These are phyloP conservation scores for Aspergillus clavatus DNA, from an alignment of 2,329 filamentous ascomycete genomes.

Conservation along the genomic window DNA sequence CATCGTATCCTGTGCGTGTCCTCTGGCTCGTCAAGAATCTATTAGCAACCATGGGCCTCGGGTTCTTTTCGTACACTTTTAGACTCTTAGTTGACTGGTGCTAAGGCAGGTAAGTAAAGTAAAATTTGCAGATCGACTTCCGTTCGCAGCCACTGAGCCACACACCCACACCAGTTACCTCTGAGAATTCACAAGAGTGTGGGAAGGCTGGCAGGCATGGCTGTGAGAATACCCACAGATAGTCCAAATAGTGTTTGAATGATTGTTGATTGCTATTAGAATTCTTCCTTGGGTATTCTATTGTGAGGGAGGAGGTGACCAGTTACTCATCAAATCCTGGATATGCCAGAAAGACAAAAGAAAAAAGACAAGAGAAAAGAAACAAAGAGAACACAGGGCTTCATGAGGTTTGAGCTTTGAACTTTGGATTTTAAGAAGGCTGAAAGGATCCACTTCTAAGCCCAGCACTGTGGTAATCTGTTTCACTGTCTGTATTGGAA, in stretches of 20 bases:
- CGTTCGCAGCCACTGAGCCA: too few relatives aligned
- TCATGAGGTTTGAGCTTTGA: too few relatives aligned
- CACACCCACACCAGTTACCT: slow-evolving; percentile 11
- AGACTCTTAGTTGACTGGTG: too few relatives aligned
- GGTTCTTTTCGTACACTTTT: too few relatives aligned
- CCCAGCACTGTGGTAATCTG: slow-evolving; percentile 2
- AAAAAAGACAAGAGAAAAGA: slow-evolving; percentile 6
- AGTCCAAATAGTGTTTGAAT: too few relatives aligned
- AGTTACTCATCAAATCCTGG: not conserved
- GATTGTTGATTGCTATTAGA: too few relatives aligned
- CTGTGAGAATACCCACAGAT: too few relatives aligned
- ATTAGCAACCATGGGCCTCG: slow-evolving; percentile 20
- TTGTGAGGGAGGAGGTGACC: too few relatives aligned
- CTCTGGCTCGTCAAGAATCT: slow-evolving; percentile 29
- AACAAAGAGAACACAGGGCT: slow-evolving; percentile 5
- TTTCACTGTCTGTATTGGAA: not conserved
- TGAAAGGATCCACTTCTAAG: not conserved
- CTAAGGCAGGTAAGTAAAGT: too few relatives aligned
- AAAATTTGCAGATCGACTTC: slow-evolving; percentile 21
- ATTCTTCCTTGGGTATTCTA: too few relatives aligned
- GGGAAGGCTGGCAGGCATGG: too few relatives aligned
- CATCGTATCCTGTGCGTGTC: slow-evolving; percentile 19
- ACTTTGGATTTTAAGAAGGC: not conserved
- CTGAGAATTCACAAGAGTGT: not conserved
- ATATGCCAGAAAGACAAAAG: not conserved